Base-by-base conservation (phyloP, 345 rosid species). In the Citrus maxima region DNA sequence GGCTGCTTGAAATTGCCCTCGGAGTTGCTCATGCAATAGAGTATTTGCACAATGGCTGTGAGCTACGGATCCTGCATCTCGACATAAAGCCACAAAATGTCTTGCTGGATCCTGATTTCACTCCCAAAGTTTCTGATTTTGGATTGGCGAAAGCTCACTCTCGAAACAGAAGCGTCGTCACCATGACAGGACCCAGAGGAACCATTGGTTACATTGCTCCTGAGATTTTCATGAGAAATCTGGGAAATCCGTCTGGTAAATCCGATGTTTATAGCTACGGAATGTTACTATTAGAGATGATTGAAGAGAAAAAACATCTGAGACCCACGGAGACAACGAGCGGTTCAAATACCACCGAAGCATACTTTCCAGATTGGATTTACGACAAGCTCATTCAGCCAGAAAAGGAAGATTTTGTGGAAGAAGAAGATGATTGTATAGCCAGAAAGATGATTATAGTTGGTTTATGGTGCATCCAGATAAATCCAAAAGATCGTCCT, bases 401-500 rank as follows among this genome's bases (percentile, higher is more conserved):
- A 46, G 78, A 76, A 4, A 34, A 49, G 9, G 37, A 63, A 1
- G 73, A 73, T 22, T 32, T 25, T 5, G 75, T 19, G n/a, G 56
- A 72, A 73, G 81, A 70, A 25, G 80, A 77, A 30, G 73, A 73
- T 18, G 73, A 42, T 18, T 37, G 25, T 0, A 62, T 73, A 61
- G 62, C 22, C 24, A 83, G 78, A 55, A 83, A 83, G 75, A 76
- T 83, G 64, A 1, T 34, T 10, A 79, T 83, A 79, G 80, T 83
- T 22, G 86, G 86, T 9, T 38, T 86, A 34, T 83, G 86, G 88
- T 76, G 88, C 84, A 83, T 86, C n/a, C 86, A 86, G 60, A 40
- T 78, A 27, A 80, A 83, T 69, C 84, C 82, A 3, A 81, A 76
- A 74, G 80, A 81, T 59, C 83, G 88, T 42, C 85, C 86, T 24